Evolutionary conservation across 768 basidiomycete species (phyloP), one percentile per base, ranked within the genome.

Genomic region (Mycena crocata): DNA sequence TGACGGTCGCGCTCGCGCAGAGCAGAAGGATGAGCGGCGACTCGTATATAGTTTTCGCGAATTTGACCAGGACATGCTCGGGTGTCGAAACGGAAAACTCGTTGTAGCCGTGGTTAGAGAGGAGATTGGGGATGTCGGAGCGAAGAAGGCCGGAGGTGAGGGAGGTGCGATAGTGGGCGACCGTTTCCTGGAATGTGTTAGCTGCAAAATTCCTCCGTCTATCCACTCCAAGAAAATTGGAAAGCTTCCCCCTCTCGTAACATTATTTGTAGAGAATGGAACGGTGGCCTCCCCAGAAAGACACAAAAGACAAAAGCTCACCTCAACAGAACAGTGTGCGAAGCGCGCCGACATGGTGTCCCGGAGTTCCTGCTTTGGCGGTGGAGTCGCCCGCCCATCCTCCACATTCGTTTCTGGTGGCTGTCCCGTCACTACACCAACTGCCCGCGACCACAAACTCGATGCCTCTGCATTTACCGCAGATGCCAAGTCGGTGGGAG

Each of bases 41-140:
- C 80, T 98, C 96, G 78, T 96, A 98, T 54, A 99, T 95, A 37
- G 93, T 96, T 78, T 96, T 96, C 17, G 91, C 90, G 76, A 98
- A 98, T 80, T 98, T 98, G 75, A 96, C 79, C 42, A 91, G 79
- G 12, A 91, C 78, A 1, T 94, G 91, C 73, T 98, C 95, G 3
- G 94, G 90, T 0, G 92, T 82, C 0, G 87, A 86, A 15, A 98
- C 93, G 1, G 93, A 88, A 76, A 98, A 98, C 79, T 99, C 96
- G 81, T 99, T 99, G 77, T 94, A 96, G 3, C 95, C 95, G 70
- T 95, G 88, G 2, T 80, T 82, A 30, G 85, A 85, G 35, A 90
- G 88, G 26, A 96, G 82, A 28, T 83, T 79, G 2, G 89, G 82
- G 39, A 97, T 85, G 57, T 89, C 85, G 21, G 87, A 79, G 31